Percentiles rank a stretch among this genome's conserved stretches.
Evolutionary conservation across 371 early-diverging fungal genomes (phyloP).

Genomic region (Actinomortierella ambigua): DNA sequence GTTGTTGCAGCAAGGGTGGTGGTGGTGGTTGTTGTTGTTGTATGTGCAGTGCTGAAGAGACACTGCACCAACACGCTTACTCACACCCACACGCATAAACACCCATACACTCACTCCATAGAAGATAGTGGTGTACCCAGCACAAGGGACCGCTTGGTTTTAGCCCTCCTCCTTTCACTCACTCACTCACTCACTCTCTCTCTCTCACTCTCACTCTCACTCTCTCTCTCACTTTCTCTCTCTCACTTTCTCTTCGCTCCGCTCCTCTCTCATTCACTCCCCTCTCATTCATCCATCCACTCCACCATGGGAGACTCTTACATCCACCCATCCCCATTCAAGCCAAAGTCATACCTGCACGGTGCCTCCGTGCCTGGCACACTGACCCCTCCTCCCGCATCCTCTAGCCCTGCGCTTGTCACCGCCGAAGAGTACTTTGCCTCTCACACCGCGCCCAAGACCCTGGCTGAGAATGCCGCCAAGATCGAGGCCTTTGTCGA

Average conservation of each 20-base stretch:
- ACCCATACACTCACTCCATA: too few species aligned
- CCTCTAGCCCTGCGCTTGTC: constrained; percentile 36
- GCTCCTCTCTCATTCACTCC: constrained; percentile 4
- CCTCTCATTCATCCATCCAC: not conserved
- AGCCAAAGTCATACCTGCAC: constrained; percentile 13
- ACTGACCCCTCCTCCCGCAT: constrained; percentile 3
- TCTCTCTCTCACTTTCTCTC: not conserved
- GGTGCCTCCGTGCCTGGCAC: constrained; percentile 6
- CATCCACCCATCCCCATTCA: constrained; percentile 26
- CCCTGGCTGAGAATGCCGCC: constrained; percentile 66
- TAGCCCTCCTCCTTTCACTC: not conserved
- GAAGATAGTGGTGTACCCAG: too few species aligned
- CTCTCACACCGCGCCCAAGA: constrained; percentile 74
- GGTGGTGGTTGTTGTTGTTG: too few species aligned
- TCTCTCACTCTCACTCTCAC: not conserved
- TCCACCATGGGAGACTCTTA: not conserved
- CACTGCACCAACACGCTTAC: not conserved
- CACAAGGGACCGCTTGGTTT: not conserved
- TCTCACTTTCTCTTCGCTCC: not conserved
- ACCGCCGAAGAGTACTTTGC: constrained; percentile 71
- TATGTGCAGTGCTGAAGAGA: not conserved
- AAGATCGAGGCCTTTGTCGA: constrained; percentile 74
- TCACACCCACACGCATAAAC: too few species aligned
- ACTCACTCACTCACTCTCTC: not conserved
- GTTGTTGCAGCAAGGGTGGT: too few species aligned